phyloP scores from a whole-genome alignment of 768 basidiomycete species.

The Termitomyces sp. region DNA sequence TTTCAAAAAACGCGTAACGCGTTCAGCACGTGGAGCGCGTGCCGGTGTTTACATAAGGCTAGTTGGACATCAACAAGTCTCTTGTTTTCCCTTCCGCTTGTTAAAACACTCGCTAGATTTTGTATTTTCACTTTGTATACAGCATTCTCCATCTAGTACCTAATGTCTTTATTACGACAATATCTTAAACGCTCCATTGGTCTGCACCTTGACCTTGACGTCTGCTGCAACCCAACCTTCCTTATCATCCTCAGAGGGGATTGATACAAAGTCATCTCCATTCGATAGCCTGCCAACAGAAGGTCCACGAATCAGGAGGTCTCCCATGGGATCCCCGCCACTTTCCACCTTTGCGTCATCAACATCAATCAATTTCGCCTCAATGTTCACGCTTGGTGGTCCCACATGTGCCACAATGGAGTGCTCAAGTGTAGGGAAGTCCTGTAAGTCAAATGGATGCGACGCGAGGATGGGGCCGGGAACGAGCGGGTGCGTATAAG shows the following conservation, averaged over 20 bases:
- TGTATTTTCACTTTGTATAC: not conserved
- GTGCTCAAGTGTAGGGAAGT: conserved; percentile 40
- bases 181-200: conserved; percentile 64
- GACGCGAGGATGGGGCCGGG: conserved; percentile 78
- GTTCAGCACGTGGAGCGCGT: conserved; percentile 19
- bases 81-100: conserved; percentile 18
- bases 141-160: not conserved
- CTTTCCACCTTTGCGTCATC: conserved; percentile 60
- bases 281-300: conserved; percentile 54
- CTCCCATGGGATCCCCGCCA: conserved; percentile 63
- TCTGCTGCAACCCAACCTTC: conserved; percentile 45
- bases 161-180: conserved; percentile 7
- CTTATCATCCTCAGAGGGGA: conserved; percentile 24
- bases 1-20: conserved; percentile 11
- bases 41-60: not conserved
- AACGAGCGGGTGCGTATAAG: conserved; percentile 55
- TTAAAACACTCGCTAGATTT: too few relatives aligned
- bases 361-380: conserved; percentile 71
- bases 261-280: conserved; percentile 34
- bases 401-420: conserved; percentile 49
- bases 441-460: conserved; percentile 83
- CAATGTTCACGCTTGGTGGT: conserved; percentile 81
- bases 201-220: conserved; percentile 43
- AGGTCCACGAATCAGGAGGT: conserved; percentile 65
- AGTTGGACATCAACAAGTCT: too few relatives aligned